Conservation (phyloP, 176 grass and related monocot species). For the Ampelocalamus luodianensis region DNA sequence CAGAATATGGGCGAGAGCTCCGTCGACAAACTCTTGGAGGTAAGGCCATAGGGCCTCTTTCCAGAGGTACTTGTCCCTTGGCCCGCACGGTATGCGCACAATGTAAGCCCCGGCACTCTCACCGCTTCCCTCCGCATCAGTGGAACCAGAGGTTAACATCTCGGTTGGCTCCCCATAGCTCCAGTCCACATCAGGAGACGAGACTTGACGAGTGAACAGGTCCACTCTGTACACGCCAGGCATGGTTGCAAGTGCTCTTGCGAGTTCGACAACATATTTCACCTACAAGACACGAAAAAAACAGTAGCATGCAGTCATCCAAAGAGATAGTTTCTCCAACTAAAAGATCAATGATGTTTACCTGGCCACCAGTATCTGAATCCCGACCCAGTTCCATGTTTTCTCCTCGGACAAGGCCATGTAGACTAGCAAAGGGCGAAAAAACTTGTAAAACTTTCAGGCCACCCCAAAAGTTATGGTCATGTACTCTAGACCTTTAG, state of each 20-base stretch:
- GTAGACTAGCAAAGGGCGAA: constrained; percentile 59
- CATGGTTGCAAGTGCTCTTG: constrained; percentile 90
- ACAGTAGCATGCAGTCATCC: neutral
- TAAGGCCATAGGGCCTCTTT: constrained; percentile 92
- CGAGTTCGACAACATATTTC: constrained; percentile 95
- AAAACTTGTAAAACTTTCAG: neutral
- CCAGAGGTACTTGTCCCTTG: constrained; percentile 69
- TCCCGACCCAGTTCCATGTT: constrained; percentile 98
- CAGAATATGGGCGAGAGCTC: constrained; percentile 82
- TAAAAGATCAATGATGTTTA: constrained; percentile 40
- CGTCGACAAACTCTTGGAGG: constrained; percentile 90
- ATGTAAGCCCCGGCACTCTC: constrained; percentile 92
- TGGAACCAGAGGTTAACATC: constrained; percentile 73
- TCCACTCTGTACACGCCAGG: constrained; percentile 94
- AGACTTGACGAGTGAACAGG: constrained; percentile 92
- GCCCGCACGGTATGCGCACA: constrained; percentile 84
- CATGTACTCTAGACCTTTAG: neutral
- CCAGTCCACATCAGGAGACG: constrained; percentile 94
- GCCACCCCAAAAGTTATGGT: neutral
- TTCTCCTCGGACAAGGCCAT: constrained; percentile 90
- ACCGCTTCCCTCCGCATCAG: constrained; percentile 63
- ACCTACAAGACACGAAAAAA: constrained; percentile 49
- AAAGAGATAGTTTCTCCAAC: neutral
- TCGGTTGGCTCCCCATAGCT: constrained; percentile 94
- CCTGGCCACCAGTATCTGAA: constrained; percentile 97